phyloP scores from a whole-genome alignment of 495 filamentous ascomycete genomes.

The Poronia punctata region DNA sequence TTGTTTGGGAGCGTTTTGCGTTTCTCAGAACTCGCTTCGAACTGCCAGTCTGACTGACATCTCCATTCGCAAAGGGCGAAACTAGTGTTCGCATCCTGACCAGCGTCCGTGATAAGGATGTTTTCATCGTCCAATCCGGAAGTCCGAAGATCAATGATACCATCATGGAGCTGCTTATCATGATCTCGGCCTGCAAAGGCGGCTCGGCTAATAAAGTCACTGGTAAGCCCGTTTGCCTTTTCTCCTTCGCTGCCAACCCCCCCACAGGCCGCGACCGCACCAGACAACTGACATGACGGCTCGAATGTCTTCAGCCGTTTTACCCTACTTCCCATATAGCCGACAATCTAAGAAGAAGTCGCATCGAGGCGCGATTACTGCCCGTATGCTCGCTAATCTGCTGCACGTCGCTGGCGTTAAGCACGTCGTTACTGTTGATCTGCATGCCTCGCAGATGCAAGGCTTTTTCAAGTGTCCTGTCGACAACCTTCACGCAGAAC shows the following conservation, averaged over 20 bases:
- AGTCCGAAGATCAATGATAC: conserved; percentile 96
- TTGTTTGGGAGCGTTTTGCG: background rate
- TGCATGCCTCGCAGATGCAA: conserved; percentile 97
- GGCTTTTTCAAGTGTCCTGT: conserved; percentile 98
- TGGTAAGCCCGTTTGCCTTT: conserved; percentile 48
- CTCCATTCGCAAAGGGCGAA: conserved; percentile 77
- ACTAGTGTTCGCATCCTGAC: conserved; percentile 90
- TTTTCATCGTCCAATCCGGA: conserved; percentile 97
- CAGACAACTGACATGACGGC: too few relatives aligned
- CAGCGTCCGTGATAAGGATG: conserved; percentile 94
- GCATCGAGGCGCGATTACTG: conserved; percentile 92
- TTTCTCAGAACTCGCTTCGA: conserved; percentile 56
- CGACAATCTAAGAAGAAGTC: conserved; percentile 99
- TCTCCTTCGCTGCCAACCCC: too few relatives aligned
- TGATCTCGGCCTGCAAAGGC: conserved; percentile 97
- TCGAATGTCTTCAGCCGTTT: conserved; percentile 78
- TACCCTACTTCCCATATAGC: conserved; percentile 98
- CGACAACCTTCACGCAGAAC: conserved; percentile 95
- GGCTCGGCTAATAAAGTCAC: conserved; percentile 97
- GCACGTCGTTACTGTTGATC: conserved; percentile 94
- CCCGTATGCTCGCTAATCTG: conserved; percentile 93
- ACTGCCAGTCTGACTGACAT: conserved; percentile 61
- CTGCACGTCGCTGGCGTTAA: conserved; percentile 88
- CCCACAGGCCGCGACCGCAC: too few relatives aligned
- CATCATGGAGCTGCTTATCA: conserved; percentile 96